Conservation (phyloP, 805 yeast genomes). For the Diddensiella santjacobensis region DNA sequence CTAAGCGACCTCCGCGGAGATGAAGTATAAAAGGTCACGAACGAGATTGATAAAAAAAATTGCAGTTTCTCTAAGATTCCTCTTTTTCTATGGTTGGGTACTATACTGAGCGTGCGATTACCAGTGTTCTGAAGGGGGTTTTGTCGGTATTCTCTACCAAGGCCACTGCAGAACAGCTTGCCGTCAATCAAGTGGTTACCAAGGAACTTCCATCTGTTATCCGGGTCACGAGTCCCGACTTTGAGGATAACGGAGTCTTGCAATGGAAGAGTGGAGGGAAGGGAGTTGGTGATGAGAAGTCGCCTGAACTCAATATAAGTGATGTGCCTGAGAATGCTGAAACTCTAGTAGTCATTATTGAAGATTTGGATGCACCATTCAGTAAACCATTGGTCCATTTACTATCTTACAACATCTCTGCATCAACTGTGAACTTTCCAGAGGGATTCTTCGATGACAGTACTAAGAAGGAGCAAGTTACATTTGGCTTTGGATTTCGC, state of each 20-base stretch:
- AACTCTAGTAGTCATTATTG: slow-evolving; percentile 14
- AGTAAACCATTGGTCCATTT: slow-evolving; percentile 17
- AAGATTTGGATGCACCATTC: slow-evolving; percentile 22
- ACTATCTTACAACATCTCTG: slow-evolving; percentile 12
- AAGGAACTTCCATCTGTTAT: slow-evolving; percentile 11
- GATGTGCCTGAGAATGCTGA: slow-evolving; percentile 15
- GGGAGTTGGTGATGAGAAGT: slow-evolving; percentile 15
- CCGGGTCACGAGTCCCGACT: slow-evolving; percentile 18
- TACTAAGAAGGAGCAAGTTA: neutral
- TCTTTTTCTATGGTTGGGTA: neutral
- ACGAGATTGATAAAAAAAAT: too few relatives aligned
- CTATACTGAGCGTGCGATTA: neutral
- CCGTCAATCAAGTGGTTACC: slow-evolving; percentile 1
- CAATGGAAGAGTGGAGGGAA: slow-evolving; percentile 20
- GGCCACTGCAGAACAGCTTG: slow-evolving; percentile 8
- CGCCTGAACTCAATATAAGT: slow-evolving; percentile 16
- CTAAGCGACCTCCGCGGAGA: too few relatives aligned
- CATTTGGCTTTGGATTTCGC: slow-evolving; percentile 15
- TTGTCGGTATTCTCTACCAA: slow-evolving; percentile 8
- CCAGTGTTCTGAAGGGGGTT: slow-evolving; percentile 6
- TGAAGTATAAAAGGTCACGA: too few relatives aligned
- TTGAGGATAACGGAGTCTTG: slow-evolving; percentile 13
- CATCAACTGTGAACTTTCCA: slow-evolving; percentile 1
- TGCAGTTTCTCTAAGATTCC: too few relatives aligned
- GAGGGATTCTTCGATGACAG: slow-evolving; percentile 8